Evolutionary conservation across 78 protist genomes (phyloP), one percentile per base, ranked within the genome.

Genomic region (Goniomonas avonlea): DNA sequence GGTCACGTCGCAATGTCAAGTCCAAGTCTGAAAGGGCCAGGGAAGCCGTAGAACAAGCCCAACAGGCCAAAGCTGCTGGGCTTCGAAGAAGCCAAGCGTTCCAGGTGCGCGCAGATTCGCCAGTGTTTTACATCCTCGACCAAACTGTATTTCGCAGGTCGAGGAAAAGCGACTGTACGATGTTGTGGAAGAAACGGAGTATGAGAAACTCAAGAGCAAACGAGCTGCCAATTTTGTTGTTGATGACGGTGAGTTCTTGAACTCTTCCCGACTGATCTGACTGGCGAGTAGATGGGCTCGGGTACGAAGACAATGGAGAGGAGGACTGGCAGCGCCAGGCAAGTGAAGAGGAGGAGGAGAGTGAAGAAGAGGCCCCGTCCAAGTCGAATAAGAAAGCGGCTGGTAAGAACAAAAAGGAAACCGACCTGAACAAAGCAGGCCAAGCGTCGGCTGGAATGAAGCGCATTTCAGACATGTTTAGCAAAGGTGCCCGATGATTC

Each of bases 271-370:
- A 13, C 17, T 17, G 13, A 20, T 48, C 17, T 48, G 55, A 48
- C 13, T 48, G 17, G 55, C 43, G n/a, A n/a, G n/a, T n/a, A n/a
- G 71, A 63, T 9, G 71, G 37, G 17, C 71, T 63, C 2, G 71
- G 71, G 27, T 63, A 63, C 71, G 37, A 63, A 43, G 71, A 63
- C 43, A 43, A 63, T 37, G 71, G 71, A 1, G 71, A 63, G 43
- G 71, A 63, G 43, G 71, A 21, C 13, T 63, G 71, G 71, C n/a
- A n/a, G n/a, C n/a, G n/a, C n/a, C n/a, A n/a, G n/a, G n/a, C n/a
- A n/a, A n/a, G n/a, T n/a, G n/a, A n/a, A n/a, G n/a, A n/a, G n/a
- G n/a, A n/a, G n/a, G n/a, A n/a, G n/a, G n/a, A n/a, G n/a, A n/a
- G n/a, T n/a, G n/a, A n/a, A n/a, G n/a, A 63, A 63, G 31, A 63